Evolutionary conservation across 345 rosid species (phyloP), one percentile per base, ranked within the genome.

Genomic region (Hirschfeldia incana): DNA sequence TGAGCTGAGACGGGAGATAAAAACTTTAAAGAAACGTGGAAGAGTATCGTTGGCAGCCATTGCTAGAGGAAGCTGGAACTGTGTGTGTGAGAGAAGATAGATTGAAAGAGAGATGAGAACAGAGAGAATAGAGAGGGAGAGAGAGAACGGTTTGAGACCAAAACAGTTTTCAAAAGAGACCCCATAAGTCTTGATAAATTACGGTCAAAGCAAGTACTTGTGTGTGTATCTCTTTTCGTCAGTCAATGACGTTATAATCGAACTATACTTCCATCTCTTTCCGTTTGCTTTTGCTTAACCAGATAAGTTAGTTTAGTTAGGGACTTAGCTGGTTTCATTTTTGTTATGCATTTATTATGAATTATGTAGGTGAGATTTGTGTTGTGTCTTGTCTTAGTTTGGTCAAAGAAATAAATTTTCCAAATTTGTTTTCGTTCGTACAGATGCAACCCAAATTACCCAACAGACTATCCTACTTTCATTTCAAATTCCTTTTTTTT

Each of bases 1-100:
- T 6, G 74, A 70, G 74, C 65, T 57, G 34, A 5, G 15, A 6
- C 3, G 65, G 11, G 74, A 70, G 34, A 70, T 34, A 53, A 30
- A 70, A 17, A 70, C 74, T 36, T 70, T 70, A 10, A 70, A 70
- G 65, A 70, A 70, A 36, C 74, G 74, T 3, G 74, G 74, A 26
- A 2, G 74, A 17, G 37, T 8, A 53, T 58, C 34, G 28, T 5
- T 4, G 6, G 3, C 42, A n/a, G 13, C 61, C 73, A 69, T 69
- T 69, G 28, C 17, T 4, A n/a, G 17, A 49, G 55, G 55, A 44
- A 9, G 32, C 13, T 21, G 10, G 70, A 37, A 26, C 55, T 39
- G 53, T 21, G 7, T 10, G 70, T 37, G 55, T 16, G 53, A 59
- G 51, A 42, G 17, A 15, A 21, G 57, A 67, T 1, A 21, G 70